These are phyloP conservation scores for Hygrophorus russula DNA, from an alignment of 768 basidiomycete species.

Conservation along the genomic window DNA sequence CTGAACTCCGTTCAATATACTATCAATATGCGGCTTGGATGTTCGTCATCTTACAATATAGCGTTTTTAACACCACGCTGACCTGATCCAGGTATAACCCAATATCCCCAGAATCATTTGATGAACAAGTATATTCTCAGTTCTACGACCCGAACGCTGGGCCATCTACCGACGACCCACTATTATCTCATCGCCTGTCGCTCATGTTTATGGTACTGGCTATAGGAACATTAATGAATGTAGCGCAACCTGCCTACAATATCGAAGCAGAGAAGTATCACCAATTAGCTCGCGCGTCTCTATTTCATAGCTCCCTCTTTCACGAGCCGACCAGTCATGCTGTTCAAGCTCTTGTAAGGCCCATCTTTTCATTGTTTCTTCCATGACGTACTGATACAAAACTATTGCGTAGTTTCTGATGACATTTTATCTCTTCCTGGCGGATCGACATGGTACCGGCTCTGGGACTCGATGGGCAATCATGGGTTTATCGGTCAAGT, in stretches of 20 bases:
- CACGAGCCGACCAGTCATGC: constrained; percentile 59
- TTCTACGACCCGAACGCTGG: constrained; percentile 40
- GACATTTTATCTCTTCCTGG: constrained; percentile 59
- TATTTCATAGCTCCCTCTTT: constrained; percentile 54
- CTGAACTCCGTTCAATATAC: constrained; percentile 49
- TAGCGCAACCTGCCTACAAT: constrained; percentile 42
- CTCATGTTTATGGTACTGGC: constrained; percentile 58
- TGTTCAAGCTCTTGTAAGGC: constrained; percentile 52
- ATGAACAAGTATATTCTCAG: constrained; percentile 44
- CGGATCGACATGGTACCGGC: constrained; percentile 55
- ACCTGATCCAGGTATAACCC: constrained; percentile 47
- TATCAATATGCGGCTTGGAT: constrained; percentile 63
- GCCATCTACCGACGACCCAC: constrained; percentile 37
- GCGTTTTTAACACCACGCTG: background rate
- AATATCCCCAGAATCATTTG: constrained; percentile 47
- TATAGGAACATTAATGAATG: constrained; percentile 54
- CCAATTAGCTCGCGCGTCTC: constrained; percentile 51
- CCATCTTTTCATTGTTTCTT: constrained; percentile 7
- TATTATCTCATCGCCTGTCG: constrained; percentile 48
- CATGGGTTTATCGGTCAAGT: constrained; percentile 60
- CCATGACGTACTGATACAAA: constrained; percentile 2
- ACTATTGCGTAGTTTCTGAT: constrained; percentile 41
- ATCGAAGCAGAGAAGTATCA: constrained; percentile 64
- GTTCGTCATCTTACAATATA: constrained; percentile 24
- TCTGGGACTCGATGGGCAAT: constrained; percentile 57